phyloP scores from a whole-genome alignment of 2,329 filamentous ascomycete species.

The Venturia carpophila region DNA sequence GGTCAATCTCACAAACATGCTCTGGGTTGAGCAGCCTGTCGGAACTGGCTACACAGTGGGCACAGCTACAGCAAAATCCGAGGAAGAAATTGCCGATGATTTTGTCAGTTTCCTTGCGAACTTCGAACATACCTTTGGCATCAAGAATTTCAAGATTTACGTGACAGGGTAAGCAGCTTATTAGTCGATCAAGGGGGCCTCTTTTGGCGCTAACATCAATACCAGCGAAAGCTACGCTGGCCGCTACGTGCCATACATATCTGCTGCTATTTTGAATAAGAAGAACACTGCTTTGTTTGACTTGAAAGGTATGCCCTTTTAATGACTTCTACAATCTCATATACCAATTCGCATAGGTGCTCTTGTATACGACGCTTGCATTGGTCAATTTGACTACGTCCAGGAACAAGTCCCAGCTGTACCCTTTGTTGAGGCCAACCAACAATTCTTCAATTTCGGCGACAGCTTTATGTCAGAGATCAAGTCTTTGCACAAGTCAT shows the following conservation, averaged over 20 bases:
- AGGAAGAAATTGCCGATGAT: conserved; percentile 21
- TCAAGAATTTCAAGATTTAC: conserved; percentile 22
- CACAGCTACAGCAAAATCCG: conserved; percentile 17
- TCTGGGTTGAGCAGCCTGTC: conserved; percentile 23
- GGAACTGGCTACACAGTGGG: conserved; percentile 22
- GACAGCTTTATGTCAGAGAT: conserved; percentile 35
- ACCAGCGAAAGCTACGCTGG: conserved; percentile 18
- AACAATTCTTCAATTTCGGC: conserved; percentile 40
- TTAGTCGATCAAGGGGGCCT: not conserved
- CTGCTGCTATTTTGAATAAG: conserved; percentile 19
- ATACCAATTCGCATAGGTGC: not conserved
- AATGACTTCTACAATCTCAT: not conserved
- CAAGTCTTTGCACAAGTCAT: conserved; percentile 35
- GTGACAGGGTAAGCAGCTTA: conserved; percentile 20
- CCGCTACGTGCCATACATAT: conserved; percentile 21
- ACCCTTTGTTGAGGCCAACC: conserved; percentile 36
- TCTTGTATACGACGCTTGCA: conserved; percentile 20
- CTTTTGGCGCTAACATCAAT: not conserved
- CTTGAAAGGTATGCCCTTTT: conserved; percentile 23
- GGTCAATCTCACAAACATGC: conserved; percentile 21
- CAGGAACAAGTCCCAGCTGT: conserved; percentile 29
- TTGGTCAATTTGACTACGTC: conserved; percentile 18
- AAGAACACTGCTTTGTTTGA: conserved; percentile 20
- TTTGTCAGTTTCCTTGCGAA: conserved; percentile 22
- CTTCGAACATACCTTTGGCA: conserved; percentile 22